Percentiles rank a stretch among this genome's conserved stretches.
Evolutionary conservation across 75 land plant species (phyloP).

Genomic region (Pinus albicaulis): DNA sequence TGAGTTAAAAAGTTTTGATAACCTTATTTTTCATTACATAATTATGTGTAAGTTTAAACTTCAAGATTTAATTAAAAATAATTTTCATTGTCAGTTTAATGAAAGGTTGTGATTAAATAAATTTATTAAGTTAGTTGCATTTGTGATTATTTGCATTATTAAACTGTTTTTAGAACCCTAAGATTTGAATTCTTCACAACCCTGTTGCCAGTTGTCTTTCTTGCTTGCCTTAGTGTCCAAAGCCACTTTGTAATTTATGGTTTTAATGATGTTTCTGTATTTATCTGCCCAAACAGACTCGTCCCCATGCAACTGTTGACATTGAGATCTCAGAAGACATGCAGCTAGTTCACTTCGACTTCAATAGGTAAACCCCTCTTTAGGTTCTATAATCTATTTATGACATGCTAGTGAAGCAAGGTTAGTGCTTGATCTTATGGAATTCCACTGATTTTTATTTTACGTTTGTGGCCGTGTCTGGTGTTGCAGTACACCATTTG

Average conservation of each 20-base stretch:
- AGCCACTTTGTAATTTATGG: neutral
- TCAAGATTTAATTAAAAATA: too few species aligned
- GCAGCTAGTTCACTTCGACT: constrained; percentile 40
- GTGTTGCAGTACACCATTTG: constrained; percentile 25
- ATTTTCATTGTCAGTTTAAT: too few species aligned
- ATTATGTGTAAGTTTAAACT: too few species aligned
- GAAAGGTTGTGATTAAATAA: too few species aligned
- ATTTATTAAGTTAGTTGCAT: too few species aligned
- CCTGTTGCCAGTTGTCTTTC: too few species aligned
- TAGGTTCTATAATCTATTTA: neutral
- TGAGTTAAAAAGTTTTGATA: constrained; percentile 4
- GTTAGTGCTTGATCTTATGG: neutral
- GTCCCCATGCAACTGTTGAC: constrained; percentile 36
- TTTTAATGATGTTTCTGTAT: neutral
- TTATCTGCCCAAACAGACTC: constrained; percentile 24
- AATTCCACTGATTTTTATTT: neutral
- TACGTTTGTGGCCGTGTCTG: constrained; percentile 5
- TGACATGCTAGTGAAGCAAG: neutral
- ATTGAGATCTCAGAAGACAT: constrained; percentile 40
- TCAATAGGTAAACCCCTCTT: constrained; percentile 25
- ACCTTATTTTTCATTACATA: neutral
- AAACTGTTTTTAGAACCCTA: too few species aligned
- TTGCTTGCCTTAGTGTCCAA: too few species aligned
- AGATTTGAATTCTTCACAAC: too few species aligned
- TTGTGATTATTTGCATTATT: too few species aligned